Base-by-base conservation (phyloP, 176 grass and related monocot species). In the Musa troglodytarum region DNA sequence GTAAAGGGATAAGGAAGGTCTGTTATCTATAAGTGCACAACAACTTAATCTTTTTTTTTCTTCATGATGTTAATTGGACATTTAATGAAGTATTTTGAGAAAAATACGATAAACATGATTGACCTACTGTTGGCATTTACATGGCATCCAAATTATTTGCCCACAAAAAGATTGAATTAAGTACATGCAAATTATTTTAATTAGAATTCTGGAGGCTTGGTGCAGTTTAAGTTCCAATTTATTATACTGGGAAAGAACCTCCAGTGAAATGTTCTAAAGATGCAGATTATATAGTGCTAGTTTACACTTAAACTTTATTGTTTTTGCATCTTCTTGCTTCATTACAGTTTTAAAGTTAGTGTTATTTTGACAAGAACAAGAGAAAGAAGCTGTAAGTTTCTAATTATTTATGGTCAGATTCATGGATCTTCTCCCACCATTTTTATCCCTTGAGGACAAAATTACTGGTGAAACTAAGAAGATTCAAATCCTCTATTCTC, bases 1-100 rank as follows among this genome's bases (percentile, higher is more conserved):
- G 96, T 77, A 99, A 99, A 94, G 96, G 96, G 78, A 99, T 99
- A 81, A 93, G 96, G 76, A 99, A 99, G 96, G 91, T 94, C 77
- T 23, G 82, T n/a, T 17, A 19, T 14, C 8, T 34, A 20, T 19
- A 70, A 21, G 11, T 11, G 12, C 9, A 4, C 11, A 43, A 5
- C 34, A 43, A 43, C 34, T 43, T 43, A 43, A 43, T 43, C 34
- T 6, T 43, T 43, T 43, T 43, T 4, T 6, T 43, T 43, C n/a
- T 43, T 43, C 34, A 43, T 43, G 34, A 43, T 43, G 34, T 43
- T 43, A 43, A 43, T 43, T 43, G 34, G 34, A 43, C 34, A 43
- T 43, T 58, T 53, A 55, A 3, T 73, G 6, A 68, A 77, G 50
- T 76, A 72, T 21, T 22, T 29, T 51, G 34, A 69, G 21, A 65